Conservation (phyloP, 768 basidiomycete genomes). For the Leccinellum albellum region DNA sequence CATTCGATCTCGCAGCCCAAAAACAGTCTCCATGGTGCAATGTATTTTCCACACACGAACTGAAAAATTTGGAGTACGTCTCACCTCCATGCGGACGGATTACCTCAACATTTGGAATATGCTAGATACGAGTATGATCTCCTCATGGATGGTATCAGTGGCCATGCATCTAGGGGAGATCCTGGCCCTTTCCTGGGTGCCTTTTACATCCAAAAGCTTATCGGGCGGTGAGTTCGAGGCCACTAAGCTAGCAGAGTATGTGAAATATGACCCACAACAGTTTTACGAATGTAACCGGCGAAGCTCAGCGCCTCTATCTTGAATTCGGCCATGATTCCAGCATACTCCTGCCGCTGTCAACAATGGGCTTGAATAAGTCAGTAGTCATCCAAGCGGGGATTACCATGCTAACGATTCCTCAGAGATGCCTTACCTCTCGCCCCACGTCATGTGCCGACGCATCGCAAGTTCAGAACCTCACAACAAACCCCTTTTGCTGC, state of each 20-base stretch:
- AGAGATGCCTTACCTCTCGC: constrained; percentile 34
- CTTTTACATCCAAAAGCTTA: constrained; percentile 37
- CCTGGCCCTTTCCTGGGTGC: constrained; percentile 37
- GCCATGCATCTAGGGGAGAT: constrained; percentile 29
- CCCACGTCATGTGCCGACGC: constrained; percentile 21
- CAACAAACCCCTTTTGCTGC: constrained; percentile 42
- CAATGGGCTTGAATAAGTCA: constrained; percentile 36
- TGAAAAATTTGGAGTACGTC: constrained; percentile 36
- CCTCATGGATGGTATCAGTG: constrained; percentile 36
- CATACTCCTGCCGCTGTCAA: constrained; percentile 37
- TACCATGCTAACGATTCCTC: neutral
- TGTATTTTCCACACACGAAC: constrained; percentile 34
- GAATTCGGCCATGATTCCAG: constrained; percentile 44
- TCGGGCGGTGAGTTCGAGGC: constrained; percentile 31
- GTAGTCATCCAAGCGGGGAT: neutral
- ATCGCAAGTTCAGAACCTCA: constrained; percentile 38
- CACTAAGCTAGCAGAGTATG: neutral
- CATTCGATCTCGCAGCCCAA: constrained; percentile 38
- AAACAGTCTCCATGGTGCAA: constrained; percentile 39
- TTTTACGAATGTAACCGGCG: constrained; percentile 34
- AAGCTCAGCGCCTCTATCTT: constrained; percentile 33
- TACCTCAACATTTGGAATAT: neutral
- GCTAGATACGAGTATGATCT: constrained; percentile 39
- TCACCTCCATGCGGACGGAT: neutral
- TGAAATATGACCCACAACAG: constrained; percentile 12